phyloP scores from a whole-genome alignment of 2,329 filamentous ascomycete species.

The Scytalidium sp. region DNA sequence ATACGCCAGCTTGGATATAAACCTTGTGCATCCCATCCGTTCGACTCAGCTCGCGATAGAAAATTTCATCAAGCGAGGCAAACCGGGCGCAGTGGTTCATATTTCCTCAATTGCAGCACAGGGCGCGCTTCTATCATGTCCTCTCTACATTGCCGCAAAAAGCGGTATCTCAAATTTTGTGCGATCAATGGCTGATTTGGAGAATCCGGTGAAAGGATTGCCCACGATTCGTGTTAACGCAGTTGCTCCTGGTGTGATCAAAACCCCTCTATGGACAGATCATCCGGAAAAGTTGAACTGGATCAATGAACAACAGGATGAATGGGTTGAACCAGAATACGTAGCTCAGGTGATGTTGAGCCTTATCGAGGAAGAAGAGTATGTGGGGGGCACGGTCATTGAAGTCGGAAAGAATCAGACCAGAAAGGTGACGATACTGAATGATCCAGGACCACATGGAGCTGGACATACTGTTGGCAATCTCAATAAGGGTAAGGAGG shows the following conservation, averaged over 20 bases:
- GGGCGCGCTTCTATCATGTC: constrained; percentile 31
- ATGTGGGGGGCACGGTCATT: constrained; percentile 38
- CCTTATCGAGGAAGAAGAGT: constrained; percentile 30
- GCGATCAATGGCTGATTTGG: constrained; percentile 35
- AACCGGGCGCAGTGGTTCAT: constrained; percentile 35
- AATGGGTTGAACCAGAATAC: constrained; percentile 39
- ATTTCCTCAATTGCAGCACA: constrained; percentile 47
- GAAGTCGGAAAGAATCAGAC: constrained; percentile 34
- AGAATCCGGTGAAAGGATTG: constrained; percentile 15
- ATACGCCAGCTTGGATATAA: constrained; percentile 46
- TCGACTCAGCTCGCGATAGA: constrained; percentile 47
- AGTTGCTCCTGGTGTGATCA: constrained; percentile 37
- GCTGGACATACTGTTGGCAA: too few species aligned
- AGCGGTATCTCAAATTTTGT: constrained; percentile 45
- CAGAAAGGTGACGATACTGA: constrained; percentile 30
- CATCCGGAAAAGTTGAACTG: constrained; percentile 39
- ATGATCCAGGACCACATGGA: constrained; percentile 40
- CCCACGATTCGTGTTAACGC: constrained; percentile 37
- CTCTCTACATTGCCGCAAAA: constrained; percentile 47
- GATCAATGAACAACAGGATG: constrained; percentile 31
- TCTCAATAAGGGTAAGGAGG: too few species aligned
- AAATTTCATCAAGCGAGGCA: constrained; percentile 37
- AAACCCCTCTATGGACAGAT: constrained; percentile 44
- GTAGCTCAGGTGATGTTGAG: constrained; percentile 43
- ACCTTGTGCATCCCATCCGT: constrained; percentile 49